A percentile compares a stretch with the other conserved stretches of the same genome.
Conservation (phyloP, 129 eudicot species). For the Flaveria linearis region DNA sequence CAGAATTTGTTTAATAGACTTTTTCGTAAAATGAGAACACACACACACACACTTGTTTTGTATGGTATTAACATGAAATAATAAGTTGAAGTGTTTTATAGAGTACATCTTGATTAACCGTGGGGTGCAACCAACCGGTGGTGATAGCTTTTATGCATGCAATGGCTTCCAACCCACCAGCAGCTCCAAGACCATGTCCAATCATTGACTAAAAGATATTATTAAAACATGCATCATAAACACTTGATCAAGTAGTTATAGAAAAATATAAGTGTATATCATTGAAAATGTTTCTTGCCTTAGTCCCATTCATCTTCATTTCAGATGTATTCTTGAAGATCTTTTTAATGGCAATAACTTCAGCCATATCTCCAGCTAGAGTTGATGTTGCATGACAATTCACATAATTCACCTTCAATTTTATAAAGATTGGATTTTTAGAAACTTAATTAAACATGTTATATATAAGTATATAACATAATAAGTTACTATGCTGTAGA, state of each 20-base stretch:
- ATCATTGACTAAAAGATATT: conserved; percentile 58
- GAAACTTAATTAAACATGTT: not conserved
- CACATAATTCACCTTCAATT: conserved; percentile 68
- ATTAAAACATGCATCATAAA: conserved; percentile 1
- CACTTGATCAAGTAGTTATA: conserved; percentile 1
- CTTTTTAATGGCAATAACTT: conserved; percentile 70
- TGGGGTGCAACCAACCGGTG: conserved; percentile 87
- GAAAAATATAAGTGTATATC: not conserved
- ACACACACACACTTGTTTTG: no score
- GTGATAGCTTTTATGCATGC: conserved; percentile 76
- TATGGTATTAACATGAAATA: not conserved
- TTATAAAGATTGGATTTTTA: not conserved
- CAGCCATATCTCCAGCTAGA: conserved; percentile 79
- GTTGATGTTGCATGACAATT: conserved; percentile 88
- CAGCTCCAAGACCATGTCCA: conserved; percentile 87
- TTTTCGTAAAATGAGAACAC: no score
- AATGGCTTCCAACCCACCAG: conserved; percentile 85
- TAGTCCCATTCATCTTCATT: conserved; percentile 82
- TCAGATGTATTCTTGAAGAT: conserved; percentile 71
- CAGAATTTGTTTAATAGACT: no score
- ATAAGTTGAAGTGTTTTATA: not conserved
- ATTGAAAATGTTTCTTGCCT: conserved; percentile 44
- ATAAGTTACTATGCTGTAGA: not conserved
- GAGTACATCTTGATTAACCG: conserved; percentile 73
- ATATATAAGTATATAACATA: not conserved